Percentiles rank a stretch among this genome's conserved stretches.
These are phyloP conservation scores for Moniliella sp. DNA, from an alignment of 1,284 basidiomycete species.

Conservation along the genomic window DNA sequence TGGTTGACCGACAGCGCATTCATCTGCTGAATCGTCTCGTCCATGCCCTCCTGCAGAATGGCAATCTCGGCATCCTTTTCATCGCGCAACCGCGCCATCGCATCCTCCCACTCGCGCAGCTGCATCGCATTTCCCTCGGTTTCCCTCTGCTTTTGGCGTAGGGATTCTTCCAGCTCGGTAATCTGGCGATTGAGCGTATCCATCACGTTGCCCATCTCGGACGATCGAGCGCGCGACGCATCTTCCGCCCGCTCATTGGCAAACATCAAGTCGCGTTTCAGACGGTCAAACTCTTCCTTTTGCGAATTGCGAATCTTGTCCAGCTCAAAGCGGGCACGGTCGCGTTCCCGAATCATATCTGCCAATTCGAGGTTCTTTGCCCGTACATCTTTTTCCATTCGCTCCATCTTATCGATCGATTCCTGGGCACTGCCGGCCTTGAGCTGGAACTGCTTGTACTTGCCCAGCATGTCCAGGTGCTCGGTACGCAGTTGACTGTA, in stretches of 20 bases:
- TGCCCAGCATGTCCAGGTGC: conserved; percentile 86
- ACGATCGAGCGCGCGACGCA: conserved; percentile 64
- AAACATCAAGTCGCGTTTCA: conserved; percentile 77
- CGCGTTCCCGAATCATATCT: conserved; percentile 94
- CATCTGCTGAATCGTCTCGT: conserved; percentile 70
- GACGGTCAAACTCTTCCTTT: conserved; percentile 79
- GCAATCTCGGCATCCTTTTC: conserved; percentile 92
- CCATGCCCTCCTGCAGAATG: conserved; percentile 89
- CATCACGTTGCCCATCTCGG: conserved; percentile 70
- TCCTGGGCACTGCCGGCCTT: conserved; percentile 97
- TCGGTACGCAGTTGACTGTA: conserved; percentile 94
- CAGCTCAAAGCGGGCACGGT: conserved; percentile 85
- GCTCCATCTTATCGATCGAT: conserved; percentile 94
- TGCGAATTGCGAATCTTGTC: conserved; percentile 74
- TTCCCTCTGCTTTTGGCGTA: conserved; percentile 46
- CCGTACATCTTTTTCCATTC: conserved; percentile 95
- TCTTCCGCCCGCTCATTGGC: conserved; percentile 97
- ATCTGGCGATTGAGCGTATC: conserved; percentile 87
- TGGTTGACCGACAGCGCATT: conserved; percentile 66
- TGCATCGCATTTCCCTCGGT: conserved; percentile 69
- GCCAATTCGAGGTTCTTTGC: conserved; percentile 92
- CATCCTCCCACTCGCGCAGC: conserved; percentile 51
- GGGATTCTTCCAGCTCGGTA: conserved; percentile 71
- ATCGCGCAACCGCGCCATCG: conserved; percentile 59
- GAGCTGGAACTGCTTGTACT: conserved; percentile 90